Base-by-base conservation (phyloP, 495 filamentous ascomycete genomes). In the Daldinia bambusicola region DNA sequence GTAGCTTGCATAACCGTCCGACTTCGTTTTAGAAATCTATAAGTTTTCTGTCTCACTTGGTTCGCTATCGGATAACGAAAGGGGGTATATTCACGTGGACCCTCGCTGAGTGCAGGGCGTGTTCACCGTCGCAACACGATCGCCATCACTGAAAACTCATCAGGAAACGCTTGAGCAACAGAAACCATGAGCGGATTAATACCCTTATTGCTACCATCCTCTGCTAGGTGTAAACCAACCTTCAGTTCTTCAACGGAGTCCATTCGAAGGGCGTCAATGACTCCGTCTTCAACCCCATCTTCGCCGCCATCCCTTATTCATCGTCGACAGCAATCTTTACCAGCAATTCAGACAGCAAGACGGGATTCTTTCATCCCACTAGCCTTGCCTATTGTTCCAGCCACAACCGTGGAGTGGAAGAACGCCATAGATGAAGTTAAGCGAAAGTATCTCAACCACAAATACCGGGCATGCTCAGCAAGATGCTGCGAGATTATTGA, bases 401-500 rank as follows among this genome's bases (percentile, higher is more conserved):
- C 60, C 36, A 69, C 63, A 1, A 37, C 76, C 7, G 37, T 63
- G 1, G 83, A 85, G 34, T 85, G 83, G 83, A 82, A 70, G 63
- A 78, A 75, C 43, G 69, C 78, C 16, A 77, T 85, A 50, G 70
- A 76, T 34, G 81, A 85, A 22, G 71, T 85, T 60, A 85, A 85
- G 76, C 76, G 78, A 40, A 80, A 81, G 52, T 81, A 84, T 67
- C 62, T 80, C 18, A 72, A 76, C 69, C 80, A 78, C 68, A 79
- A 79, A 51, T 84, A 83, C 55, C 80, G 83, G 5, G 78, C 80
- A 2, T 85, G 83, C 63, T 81, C 81, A 37, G 76, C 81, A 31
- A 72, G 78, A 56, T 85, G 83, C 66, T 72, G 75, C 40, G 83
- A 85, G 63, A 77, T 85, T 40, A 77, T 85, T 41, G 80, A 82